Evolutionary conservation across 1,284 basidiomycete genomes (phyloP).

Genomic region (Pholiota adiposa): DNA sequence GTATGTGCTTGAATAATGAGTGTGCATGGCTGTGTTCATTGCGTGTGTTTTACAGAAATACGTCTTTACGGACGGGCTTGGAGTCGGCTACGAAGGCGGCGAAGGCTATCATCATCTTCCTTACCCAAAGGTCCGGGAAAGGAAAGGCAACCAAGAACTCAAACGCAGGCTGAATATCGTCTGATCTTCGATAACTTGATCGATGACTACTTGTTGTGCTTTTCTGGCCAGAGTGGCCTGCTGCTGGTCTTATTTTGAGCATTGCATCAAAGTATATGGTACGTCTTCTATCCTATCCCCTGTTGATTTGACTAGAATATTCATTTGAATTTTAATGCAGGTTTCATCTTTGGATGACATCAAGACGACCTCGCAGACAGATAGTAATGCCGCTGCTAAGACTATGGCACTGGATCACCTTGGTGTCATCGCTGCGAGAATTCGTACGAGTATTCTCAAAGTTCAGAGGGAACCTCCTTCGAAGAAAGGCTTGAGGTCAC

Average conservation of each 20-base stretch:
- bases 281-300: too few species aligned
- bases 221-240: conserved; percentile 97
- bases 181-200: conserved; percentile 90
- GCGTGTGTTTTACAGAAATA: conserved; percentile 49
- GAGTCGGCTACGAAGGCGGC: conserved; percentile 86
- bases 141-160: conserved; percentile 85
- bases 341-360: conserved; percentile 81
- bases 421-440: conserved; percentile 85
- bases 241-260: conserved; percentile 79
- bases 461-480: conserved; percentile 41
- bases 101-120: conserved; percentile 81
- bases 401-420: conserved; percentile 91
- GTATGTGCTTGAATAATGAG: conserved; percentile 36
- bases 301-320: neutral
- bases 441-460: conserved; percentile 66
- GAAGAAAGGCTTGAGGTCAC: conserved; percentile 48
- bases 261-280: conserved; percentile 87
- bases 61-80: conserved; percentile 66
- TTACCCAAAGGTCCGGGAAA: conserved; percentile 86
- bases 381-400: conserved; percentile 84
- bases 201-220: conserved; percentile 87
- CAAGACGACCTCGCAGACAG: conserved; percentile 61
- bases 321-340: conserved; percentile 38
- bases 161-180: conserved; percentile 90
- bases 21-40: neutral